Base-by-base conservation (phyloP, 2,329 filamentous ascomycete species). In the Cladosporium sp. region DNA sequence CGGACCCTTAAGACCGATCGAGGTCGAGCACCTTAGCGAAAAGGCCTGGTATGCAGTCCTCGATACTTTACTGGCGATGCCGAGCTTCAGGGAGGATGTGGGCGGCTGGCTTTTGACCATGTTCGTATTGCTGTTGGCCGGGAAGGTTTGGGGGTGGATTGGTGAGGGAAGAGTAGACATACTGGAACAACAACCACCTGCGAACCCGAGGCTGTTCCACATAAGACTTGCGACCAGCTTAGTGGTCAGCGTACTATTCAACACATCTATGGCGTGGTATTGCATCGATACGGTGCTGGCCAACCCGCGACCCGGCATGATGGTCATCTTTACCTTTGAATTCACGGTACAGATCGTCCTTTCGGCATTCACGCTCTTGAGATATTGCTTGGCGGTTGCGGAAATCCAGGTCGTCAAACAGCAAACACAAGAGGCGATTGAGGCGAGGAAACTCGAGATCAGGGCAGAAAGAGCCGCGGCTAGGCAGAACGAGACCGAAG, bases 271-370 rank as follows among this genome's bases (percentile, higher is more conserved):
- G 71, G 82, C 96, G 57, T 78, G 78, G 42, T 96, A 95, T 67
- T 85, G 86, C 52, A 77, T 95, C 54, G 80, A 83, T 22, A 88
- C 86, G 0, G 91, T 97, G 27, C 83, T 96, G 43, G 83, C 87
- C 51, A 84, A 94, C 65, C 88, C 92, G 2, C 79, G 86, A n/a
- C 90, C 92, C 0, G 93, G 94, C 52, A 97, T 98, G 87, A 98
- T 97, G 90, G 90, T 98, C 55, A 97, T 98, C 90, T 98, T 98
- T 63, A 83, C 94, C 5, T 98, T 98, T 61, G 93, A 98, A 68
- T 97, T 97, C 64, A 91, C 92, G 32, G 84, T 98, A 38, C 73
- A 97, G 53, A 78, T 83, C 2, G 85, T 94, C 8, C 84, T 84
- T 45, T 95, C 92, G 1, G 75, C 83, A 46, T 90, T 92, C 41